These are phyloP conservation scores for Metschnikowia noctiluminum DNA, from an alignment of 805 yeast species.

Conservation along the genomic window DNA sequence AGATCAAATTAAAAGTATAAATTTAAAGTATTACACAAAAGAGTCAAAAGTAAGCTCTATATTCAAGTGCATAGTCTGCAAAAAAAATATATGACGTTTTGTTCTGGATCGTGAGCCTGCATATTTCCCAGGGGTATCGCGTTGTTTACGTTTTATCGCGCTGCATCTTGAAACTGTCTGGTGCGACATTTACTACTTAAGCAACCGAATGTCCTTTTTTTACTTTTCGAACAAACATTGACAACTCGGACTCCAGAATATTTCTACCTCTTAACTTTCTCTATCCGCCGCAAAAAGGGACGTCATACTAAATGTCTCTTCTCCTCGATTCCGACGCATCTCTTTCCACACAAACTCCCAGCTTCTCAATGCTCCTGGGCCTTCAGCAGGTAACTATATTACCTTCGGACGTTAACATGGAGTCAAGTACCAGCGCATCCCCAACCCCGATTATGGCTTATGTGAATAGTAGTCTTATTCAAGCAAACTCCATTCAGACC, in stretches of 20 bases:
- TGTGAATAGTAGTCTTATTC: background rate
- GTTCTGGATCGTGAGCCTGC: constrained; percentile 1
- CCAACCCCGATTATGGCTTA: background rate
- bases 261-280: too few species aligned
- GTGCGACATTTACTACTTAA: constrained; percentile 1
- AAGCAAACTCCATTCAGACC: background rate
- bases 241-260: too few species aligned
- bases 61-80: too few species aligned
- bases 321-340: constrained; percentile 14
- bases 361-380: constrained; percentile 15
- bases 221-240: too few species aligned
- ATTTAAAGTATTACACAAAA: too few species aligned
- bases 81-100: background rate
- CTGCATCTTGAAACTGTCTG: background rate
- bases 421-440: background rate
- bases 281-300: background rate
- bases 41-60: too few species aligned
- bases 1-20: too few species aligned
- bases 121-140: constrained; percentile 3
- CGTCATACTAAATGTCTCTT: constrained; percentile 12
- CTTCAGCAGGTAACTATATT: constrained; percentile 13
- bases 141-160: constrained; percentile 4
- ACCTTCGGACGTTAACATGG: constrained; percentile 1
- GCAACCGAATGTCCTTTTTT: background rate
- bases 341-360: constrained; percentile 4